Evolutionary conservation across 495 filamentous ascomycete genomes (phyloP).

Genomic region (Neurospora pannonica): DNA sequence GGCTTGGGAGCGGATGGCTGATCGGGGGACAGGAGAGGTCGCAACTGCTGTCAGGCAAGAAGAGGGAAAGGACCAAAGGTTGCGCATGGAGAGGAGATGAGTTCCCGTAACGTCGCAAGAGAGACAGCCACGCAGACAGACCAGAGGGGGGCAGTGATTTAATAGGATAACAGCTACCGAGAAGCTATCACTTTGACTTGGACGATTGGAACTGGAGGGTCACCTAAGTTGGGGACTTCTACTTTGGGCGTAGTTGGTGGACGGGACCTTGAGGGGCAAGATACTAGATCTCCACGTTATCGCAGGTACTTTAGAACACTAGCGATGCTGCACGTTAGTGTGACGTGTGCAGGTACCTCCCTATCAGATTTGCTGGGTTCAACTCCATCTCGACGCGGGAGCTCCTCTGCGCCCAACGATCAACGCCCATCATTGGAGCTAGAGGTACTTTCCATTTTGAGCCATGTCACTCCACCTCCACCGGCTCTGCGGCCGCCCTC

Average conservation of each 20-base stretch:
- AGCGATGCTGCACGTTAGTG: neutral
- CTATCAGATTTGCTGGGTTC: neutral
- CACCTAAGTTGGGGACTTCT: neutral
- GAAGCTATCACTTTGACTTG: neutral
- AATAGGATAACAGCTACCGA: neutral
- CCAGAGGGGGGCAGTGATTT: neutral
- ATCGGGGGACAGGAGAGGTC: neutral
- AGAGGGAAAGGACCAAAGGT: neutral
- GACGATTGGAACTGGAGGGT: neutral
- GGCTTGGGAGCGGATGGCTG: neutral
- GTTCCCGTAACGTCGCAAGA: neutral
- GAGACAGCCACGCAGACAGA: neutral
- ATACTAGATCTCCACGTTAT: neutral
- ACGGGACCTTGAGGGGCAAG: neutral
- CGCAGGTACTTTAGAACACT: neutral
- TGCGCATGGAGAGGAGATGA: neutral
- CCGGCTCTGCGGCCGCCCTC: neutral
- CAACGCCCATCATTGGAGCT: neutral
- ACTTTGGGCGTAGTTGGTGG: neutral
- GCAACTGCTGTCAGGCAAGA: neutral
- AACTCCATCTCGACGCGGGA: neutral
- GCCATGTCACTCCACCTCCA: neutral
- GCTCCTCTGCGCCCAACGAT: neutral
- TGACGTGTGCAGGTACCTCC: neutral
- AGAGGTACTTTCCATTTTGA: neutral